Conservation (phyloP, 306 rosid genomes). For the Fragaria ananassa region DNA sequence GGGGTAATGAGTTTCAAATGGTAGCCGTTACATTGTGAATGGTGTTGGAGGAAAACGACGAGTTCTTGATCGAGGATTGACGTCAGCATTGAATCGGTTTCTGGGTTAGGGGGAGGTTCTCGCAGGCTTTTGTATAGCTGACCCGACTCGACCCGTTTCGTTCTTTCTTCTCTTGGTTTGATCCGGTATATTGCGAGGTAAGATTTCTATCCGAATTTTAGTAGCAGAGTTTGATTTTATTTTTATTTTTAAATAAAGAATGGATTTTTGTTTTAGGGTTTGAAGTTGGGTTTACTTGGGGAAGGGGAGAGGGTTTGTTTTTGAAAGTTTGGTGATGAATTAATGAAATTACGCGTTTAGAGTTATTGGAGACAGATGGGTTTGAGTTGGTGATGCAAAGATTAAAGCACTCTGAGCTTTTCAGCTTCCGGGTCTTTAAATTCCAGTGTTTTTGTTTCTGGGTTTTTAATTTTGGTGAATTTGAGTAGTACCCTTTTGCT, state of each 20-base stretch:
- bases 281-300: constrained; percentile 14
- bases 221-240: constrained; percentile 24
- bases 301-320: constrained; percentile 4
- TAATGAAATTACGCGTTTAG: constrained; percentile 16
- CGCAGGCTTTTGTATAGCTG: neutral
- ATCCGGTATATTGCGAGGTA: constrained; percentile 32
- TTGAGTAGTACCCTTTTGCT: constrained; percentile 16
- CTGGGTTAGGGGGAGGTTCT: neutral
- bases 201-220: constrained; percentile 18
- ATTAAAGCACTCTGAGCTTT: constrained; percentile 24
- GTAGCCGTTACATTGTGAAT: constrained; percentile 10
- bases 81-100: neutral
- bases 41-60: constrained; percentile 8
- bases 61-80: constrained; percentile 11
- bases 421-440: constrained; percentile 29
- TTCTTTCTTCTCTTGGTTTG: neutral
- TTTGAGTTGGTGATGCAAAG: constrained; percentile 30
- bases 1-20: neutral
- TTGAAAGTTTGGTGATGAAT: constrained; percentile 25
- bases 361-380: constrained; percentile 28
- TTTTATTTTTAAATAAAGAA: neutral
- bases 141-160: neutral
- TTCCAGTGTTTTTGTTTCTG: constrained; percentile 15
- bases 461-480: constrained; percentile 12
- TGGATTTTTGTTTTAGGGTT: neutral